phyloP scores from a whole-genome alignment of 2,329 filamentous ascomycete species.

The Emericellopsis cladophorae region DNA sequence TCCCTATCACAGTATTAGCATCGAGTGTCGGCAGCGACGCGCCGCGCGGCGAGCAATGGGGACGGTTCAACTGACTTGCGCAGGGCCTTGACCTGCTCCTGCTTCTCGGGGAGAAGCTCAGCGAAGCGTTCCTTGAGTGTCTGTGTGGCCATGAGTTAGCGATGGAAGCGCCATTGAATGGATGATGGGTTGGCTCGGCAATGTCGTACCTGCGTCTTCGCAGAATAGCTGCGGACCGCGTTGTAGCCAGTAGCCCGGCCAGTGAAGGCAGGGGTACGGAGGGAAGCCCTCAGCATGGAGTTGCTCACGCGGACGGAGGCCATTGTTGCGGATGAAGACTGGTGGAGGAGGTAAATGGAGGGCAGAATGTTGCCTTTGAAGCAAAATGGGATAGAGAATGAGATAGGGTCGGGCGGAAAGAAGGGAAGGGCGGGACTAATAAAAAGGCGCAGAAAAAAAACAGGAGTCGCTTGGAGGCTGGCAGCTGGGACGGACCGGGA shows the following conservation, averaged over 20 bases:
- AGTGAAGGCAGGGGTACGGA: constrained; percentile 54
- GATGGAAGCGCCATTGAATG: not conserved
- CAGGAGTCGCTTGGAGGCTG: constrained; percentile 4
- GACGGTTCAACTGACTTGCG: constrained; percentile 57
- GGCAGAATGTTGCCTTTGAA: not conserved
- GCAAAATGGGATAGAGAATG: not conserved
- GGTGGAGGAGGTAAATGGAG: constrained; percentile 11
- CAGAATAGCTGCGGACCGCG: constrained; percentile 81
- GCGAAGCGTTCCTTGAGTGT: constrained; percentile 97
- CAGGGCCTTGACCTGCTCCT: constrained; percentile 98
- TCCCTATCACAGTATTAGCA: constrained; percentile 44
- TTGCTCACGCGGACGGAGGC: constrained; percentile 72
- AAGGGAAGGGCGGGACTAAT: constrained; percentile 3
- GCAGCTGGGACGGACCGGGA: not conserved
- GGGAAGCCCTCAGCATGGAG: constrained; percentile 67
- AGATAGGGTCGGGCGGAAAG: not conserved
- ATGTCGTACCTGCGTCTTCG: constrained; percentile 68
- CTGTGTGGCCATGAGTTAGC: constrained; percentile 30
- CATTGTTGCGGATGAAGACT: constrained; percentile 43
- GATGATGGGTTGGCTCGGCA: not conserved
- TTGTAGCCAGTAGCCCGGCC: constrained; percentile 64
- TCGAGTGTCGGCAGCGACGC: not conserved
- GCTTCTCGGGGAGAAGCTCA: constrained; percentile 87
- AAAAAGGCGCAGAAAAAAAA: constrained; percentile 8
- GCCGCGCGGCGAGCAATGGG: not conserved